Evolutionary conservation across 805 yeast species (phyloP).

Genomic region (Wickerhamomyces pijperi): DNA sequence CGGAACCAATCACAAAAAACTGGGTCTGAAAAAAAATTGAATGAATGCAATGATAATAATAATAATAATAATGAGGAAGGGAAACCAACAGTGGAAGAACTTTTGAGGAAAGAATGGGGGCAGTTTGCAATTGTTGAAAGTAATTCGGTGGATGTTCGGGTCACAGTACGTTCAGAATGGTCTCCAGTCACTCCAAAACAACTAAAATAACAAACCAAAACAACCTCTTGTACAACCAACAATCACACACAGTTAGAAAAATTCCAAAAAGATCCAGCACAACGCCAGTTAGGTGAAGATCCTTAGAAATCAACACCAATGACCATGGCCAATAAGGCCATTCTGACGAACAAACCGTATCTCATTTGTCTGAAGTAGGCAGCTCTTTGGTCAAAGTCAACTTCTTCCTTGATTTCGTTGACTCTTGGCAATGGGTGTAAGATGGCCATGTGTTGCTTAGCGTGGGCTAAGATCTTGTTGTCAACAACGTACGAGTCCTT

Average conservation of each 20-base stretch:
- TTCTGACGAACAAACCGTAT: constrained; percentile 94
- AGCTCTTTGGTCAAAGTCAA: constrained; percentile 98
- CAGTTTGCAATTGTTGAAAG: too few relatives aligned
- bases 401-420: constrained; percentile 93
- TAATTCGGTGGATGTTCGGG: too few relatives aligned
- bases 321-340: constrained; percentile 98
- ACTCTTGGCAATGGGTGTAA: constrained; percentile 99
- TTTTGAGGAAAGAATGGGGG: background rate
- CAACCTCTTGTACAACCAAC: background rate
- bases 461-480: constrained; percentile 80
- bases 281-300: too few relatives aligned
- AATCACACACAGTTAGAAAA: background rate
- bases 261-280: too few relatives aligned
- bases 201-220: too few relatives aligned
- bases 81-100: background rate
- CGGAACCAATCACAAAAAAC: too few relatives aligned
- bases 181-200: constrained; percentile 16
- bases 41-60: background rate
- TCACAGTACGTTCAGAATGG: constrained; percentile 9
- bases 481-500: constrained; percentile 90
- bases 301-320: constrained; percentile 76
- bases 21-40: background rate
- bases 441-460: constrained; percentile 97
- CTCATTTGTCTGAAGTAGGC: constrained; percentile 99
- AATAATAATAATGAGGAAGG: background rate